Evolutionary conservation across 805 yeast species (phyloP).

Genomic region (Blastobotrys robertii): DNA sequence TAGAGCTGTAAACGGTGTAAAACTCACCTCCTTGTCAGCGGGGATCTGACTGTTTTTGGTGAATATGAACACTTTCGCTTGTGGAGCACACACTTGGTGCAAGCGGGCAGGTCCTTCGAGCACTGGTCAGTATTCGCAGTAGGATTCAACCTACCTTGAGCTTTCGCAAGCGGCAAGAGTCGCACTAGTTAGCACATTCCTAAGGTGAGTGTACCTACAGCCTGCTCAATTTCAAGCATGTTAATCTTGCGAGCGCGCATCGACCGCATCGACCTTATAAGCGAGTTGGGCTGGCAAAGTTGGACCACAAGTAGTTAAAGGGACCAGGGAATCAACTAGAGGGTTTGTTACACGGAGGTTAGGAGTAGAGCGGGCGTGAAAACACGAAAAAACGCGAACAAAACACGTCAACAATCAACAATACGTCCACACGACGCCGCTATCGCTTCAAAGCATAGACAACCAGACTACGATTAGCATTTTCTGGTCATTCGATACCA

Average conservation of each 20-base stretch:
- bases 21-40: conserved; percentile 55
- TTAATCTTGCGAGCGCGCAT: not conserved
- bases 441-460: no score
- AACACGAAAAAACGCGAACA: no score
- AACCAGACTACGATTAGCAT: no score
- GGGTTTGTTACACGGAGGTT: no score
- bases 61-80: conserved; percentile 69
- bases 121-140: conserved; percentile 31
- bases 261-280: no score
- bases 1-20: not conserved
- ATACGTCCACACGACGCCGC: no score
- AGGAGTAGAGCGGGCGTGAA: no score
- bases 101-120: conserved; percentile 67
- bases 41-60: conserved; percentile 69
- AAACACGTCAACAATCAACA: no score
- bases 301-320: no score
- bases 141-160: conserved; percentile 32
- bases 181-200: conserved; percentile 39
- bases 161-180: conserved; percentile 73
- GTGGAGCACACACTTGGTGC: conserved; percentile 64
- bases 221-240: conserved; percentile 21
- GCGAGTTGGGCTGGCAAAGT: no score
- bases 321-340: no score
- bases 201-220: conserved; percentile 14
- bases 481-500: no score